These are phyloP conservation scores for Exophiala lecanii-corni DNA, from an alignment of 2,329 filamentous ascomycete genomes.

Conservation along the genomic window DNA sequence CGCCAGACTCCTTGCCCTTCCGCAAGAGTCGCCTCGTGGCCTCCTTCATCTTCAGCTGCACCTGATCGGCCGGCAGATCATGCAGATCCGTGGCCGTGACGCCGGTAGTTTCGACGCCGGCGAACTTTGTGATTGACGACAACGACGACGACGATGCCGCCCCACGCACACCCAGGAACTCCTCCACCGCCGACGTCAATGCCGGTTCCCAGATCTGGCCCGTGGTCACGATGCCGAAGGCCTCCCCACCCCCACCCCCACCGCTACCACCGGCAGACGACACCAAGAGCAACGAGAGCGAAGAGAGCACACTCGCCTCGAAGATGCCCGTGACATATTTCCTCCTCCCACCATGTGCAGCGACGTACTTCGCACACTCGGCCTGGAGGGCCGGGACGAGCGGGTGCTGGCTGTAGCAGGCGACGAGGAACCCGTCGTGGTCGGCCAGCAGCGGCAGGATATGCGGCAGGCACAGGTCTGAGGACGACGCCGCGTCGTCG, in stretches of 20 bases:
- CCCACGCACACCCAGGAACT: constrained; percentile 52
- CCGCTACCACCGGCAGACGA: constrained; percentile 30
- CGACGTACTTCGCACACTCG: constrained; percentile 36
- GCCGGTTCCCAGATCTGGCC: constrained; percentile 78
- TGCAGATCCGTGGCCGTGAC: constrained; percentile 77
- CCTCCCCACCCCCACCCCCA: constrained; percentile 35
- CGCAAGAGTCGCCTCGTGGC: constrained; percentile 64
- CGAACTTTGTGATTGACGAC: constrained; percentile 51
- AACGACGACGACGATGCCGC: constrained; percentile 32
- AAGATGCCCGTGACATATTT: constrained; percentile 76
- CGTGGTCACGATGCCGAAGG: constrained; percentile 85
- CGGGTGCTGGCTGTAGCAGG: constrained; percentile 82
- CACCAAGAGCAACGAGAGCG: constrained; percentile 55
- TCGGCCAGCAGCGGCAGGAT: constrained; percentile 39
- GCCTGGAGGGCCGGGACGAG: constrained; percentile 60
- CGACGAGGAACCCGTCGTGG: constrained; percentile 74
- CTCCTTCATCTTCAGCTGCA: constrained; percentile 61
- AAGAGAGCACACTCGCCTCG: constrained; percentile 69
- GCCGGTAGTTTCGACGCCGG: constrained; percentile 77
- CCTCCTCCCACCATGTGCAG: constrained; percentile 24
- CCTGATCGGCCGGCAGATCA: constrained; percentile 57
- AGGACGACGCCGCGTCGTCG: constrained; percentile 61
- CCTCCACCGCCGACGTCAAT: constrained; percentile 59
- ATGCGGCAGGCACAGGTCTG: constrained; percentile 56
- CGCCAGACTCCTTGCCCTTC: constrained; percentile 27